Evolutionary conservation across 805 yeast species (phyloP), one percentile per base, ranked within the genome.

Genomic region (Danielia oregonensis): DNA sequence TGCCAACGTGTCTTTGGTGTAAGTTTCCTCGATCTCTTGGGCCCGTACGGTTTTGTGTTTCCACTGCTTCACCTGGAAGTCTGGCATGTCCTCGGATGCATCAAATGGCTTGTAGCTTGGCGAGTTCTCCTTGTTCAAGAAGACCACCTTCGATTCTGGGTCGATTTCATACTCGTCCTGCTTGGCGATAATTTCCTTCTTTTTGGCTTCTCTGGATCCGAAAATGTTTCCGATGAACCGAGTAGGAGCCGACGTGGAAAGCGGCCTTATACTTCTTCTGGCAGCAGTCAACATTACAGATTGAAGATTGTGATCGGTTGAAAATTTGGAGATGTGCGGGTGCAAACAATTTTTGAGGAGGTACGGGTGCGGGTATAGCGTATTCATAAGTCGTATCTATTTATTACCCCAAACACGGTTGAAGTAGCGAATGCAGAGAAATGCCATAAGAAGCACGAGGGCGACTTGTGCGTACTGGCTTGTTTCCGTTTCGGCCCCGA

Each of bases 91-190:
- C 9, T 32, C 41, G 7, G 41, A 50, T 4, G 55, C 40, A 23
- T 49, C 47, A 40, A 61, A 58, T 3, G 56, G 48, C 33, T 52
- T 42, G 37, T 36, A 36, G 11, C 31, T 24, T 9, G 68, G 67
- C 6, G 70, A 59, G 48, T 66, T 67, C 17, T 54, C 46, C 36
- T 59, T 48, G 42, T 49, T 55, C 44, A 67, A 61, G 29, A 65
- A 49, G 23, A 59, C 59, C 32, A 67, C 59, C 32, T 64, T 63
- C 18, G 59, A 42, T 33, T 37, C 41, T 2, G 59, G 54, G 29
- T 57, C 64, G 15, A 50, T 52, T 42, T 61, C 65, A 36, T 51
- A 61, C 24, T 63, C 55, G 43, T 62, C 62, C 48, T 66, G 68
- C 30, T 63, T 67, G 34, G 62, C 57, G 27, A 62, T 51, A 32